Evolutionary conservation across 768 basidiomycete species (phyloP).

Genomic region (Daedaleopsis nitida): DNA sequence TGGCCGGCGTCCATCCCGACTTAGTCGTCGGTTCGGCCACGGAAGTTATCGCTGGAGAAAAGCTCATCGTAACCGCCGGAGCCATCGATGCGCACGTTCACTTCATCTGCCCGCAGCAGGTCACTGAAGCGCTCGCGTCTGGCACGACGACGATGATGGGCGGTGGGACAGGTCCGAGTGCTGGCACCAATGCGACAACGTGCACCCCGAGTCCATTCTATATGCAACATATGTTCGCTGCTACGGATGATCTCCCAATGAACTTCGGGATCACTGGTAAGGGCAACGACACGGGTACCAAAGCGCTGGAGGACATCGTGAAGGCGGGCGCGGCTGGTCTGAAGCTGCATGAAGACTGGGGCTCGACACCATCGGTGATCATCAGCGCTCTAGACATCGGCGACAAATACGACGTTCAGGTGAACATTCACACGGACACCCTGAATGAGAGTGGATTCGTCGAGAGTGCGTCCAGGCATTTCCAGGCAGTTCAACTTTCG

Average conservation of each 20-base stretch:
- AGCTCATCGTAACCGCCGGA: slow-evolving; percentile 91
- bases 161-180: slow-evolving; percentile 92
- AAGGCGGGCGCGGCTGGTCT: slow-evolving; percentile 84
- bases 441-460: slow-evolving; percentile 98
- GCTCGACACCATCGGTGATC: slow-evolving; percentile 84
- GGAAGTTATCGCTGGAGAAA: slow-evolving; percentile 95
- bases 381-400: slow-evolving; percentile 74
- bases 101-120: slow-evolving; percentile 94
- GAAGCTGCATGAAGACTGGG: slow-evolving; percentile 99
- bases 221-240: slow-evolving; percentile 87
- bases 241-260: slow-evolving; percentile 87
- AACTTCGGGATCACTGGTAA: slow-evolving; percentile 97
- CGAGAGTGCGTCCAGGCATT: slow-evolving; percentile 61
- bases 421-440: slow-evolving; percentile 97
- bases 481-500: slow-evolving; percentile 5
- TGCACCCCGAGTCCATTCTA: slow-evolving; percentile 92
- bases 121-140: slow-evolving; percentile 77
- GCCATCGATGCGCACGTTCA: slow-evolving; percentile 92
- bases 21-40: slow-evolving; percentile 90
- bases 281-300: slow-evolving; percentile 85
- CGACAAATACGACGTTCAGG: slow-evolving; percentile 94
- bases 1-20: slow-evolving; percentile 71
- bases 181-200: slow-evolving; percentile 90
- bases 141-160: slow-evolving; percentile 95
- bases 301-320: slow-evolving; percentile 78